Evolutionary conservation across 129 eudicot genomes (phyloP).

Genomic region (Gnaphalium uliginosum): DNA sequence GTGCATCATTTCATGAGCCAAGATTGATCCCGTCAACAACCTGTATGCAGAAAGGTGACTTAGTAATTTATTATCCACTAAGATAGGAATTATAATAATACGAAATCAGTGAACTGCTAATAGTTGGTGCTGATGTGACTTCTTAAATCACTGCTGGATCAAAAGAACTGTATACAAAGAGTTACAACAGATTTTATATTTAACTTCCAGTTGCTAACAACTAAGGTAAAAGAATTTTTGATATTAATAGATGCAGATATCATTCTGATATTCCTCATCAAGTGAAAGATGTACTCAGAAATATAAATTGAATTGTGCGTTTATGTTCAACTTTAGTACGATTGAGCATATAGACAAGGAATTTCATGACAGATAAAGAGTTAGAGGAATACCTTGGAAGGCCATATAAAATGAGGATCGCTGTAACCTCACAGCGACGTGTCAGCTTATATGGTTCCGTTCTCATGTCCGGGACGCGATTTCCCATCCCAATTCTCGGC

Average conservation of each 20-base stretch:
- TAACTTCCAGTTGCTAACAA: neutral
- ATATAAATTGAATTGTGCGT: neutral
- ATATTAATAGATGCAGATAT: neutral
- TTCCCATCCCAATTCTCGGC: slow-evolving; percentile 62
- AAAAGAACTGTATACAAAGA: neutral
- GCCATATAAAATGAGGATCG: slow-evolving; percentile 78
- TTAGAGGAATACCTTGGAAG: slow-evolving; percentile 67
- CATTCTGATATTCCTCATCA: neutral
- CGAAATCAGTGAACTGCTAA: neutral
- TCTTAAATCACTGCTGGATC: neutral
- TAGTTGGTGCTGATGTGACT: neutral
- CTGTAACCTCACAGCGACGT: slow-evolving; percentile 90
- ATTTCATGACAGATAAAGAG: neutral
- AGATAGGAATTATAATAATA: neutral
- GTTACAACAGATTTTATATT: no score
- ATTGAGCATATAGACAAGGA: neutral
- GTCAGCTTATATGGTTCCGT: slow-evolving; percentile 80
- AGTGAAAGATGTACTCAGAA: neutral
- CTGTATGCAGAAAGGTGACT: slow-evolving; percentile 37
- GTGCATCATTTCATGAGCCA: slow-evolving; percentile 93
- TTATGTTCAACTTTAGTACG: neutral
- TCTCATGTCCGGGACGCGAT: slow-evolving; percentile 55
- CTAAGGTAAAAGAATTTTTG: neutral
- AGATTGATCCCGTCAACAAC: slow-evolving; percentile 80
- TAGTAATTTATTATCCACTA: slow-evolving; percentile 4